Evolutionary conservation across 2,329 filamentous ascomycete genomes (phyloP), one percentile per base, ranked within the genome.

Genomic region (Penicillium thymicola): DNA sequence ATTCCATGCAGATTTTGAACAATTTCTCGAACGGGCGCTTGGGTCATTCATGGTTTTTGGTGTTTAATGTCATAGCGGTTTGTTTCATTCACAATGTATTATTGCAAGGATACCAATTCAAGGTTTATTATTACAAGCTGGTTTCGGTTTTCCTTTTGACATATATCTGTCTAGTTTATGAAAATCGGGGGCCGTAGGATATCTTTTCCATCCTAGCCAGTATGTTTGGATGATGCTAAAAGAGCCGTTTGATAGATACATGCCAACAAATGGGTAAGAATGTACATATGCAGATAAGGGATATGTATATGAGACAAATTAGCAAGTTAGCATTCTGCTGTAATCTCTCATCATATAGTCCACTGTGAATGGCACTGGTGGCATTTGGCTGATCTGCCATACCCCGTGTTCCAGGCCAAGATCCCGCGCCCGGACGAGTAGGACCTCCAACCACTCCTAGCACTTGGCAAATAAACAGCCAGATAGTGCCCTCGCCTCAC

Each of bases 21-120:
- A 55, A 52, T 56, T 46, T 56, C 32, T n/a, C 36, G 34, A 49
- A 53, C 48, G 18, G 47, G 58, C 51, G 56, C 54, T 54, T 41
- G 54, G 50, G 47, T 51, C 44, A 58, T 59, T 65, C 65, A 55
- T 54, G 36, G 51, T 58, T 57, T 45, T 51, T 48, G 52, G 58
- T 64, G 44, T 51, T 51, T n/a, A 10, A 36, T 18, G 45, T 60
- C 48, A 63, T 59, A 64, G 63, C 61, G 64, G 42, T 41, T 41
- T 55, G 37, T 41, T 40, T 52, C 38, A 38, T 56, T 51, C 34
- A 36, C 56, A 59, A 42, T 63, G 45, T 55, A 62, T 42, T 58
- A 34, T 42, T 58, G 28, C 46, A 53, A 49, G 42, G 41, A 58
- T 53, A 46, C 34, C 48, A 44, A 53, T 40, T 56, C 40, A 16